A percentile compares a stretch with the other conserved stretches of the same genome.
phyloP scores from a whole-genome alignment of 306 rosid genomes.

The Corylus americana region DNA sequence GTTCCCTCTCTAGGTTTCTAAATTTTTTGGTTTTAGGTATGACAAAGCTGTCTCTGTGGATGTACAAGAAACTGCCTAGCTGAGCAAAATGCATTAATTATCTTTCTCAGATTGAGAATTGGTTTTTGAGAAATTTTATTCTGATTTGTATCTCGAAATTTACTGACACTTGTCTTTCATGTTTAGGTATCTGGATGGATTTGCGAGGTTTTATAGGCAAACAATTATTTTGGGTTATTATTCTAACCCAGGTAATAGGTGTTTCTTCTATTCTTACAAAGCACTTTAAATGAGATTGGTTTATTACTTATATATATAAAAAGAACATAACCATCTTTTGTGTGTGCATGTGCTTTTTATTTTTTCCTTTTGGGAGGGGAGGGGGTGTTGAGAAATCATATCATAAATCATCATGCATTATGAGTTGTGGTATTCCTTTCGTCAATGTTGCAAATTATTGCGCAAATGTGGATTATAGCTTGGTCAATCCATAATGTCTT shows the following conservation, averaged over 20 bases:
- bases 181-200: slow-evolving; percentile 71
- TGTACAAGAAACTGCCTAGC: not conserved
- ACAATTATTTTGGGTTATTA: slow-evolving; percentile 67
- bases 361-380: not conserved
- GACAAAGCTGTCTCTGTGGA: not conserved
- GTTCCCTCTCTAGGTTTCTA: not conserved
- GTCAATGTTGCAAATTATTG: not conserved
- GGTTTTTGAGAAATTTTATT: slow-evolving; percentile 1
- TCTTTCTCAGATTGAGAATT: no score
- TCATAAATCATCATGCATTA: not conserved
- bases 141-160: not conserved
- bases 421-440: not conserved
- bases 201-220: slow-evolving; percentile 80
- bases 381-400: not conserved
- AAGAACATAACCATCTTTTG: not conserved
- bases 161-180: slow-evolving; percentile 30
- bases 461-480: not conserved
- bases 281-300: not conserved
- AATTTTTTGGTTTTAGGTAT: slow-evolving; percentile 14
- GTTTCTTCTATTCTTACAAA: slow-evolving; percentile 12
- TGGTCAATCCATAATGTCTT: not conserved
- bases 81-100: not conserved
- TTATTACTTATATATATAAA: no score
- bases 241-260: slow-evolving; percentile 66
- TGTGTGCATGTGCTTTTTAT: slow-evolving; percentile 9